Evolutionary conservation across 768 basidiomycete species (phyloP), one percentile per base, ranked within the genome.

Genomic region (Trametes cingulata): DNA sequence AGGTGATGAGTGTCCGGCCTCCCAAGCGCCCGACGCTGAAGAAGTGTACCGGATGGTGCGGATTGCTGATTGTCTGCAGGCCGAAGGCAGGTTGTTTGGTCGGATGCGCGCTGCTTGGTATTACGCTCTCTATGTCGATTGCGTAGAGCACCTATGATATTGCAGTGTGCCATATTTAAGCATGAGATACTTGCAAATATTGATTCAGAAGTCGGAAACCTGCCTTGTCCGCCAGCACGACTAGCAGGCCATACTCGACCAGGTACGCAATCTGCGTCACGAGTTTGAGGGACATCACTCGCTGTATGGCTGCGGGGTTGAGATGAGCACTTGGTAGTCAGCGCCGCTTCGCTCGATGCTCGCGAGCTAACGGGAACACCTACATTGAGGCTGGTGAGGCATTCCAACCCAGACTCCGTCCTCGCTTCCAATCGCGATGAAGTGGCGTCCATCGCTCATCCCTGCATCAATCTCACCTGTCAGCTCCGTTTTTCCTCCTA

Each of bases 381-480:
- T 60, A 75, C 75, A 77, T 39, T 63, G 61, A 2, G 79, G 73
- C 39, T 78, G 72, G n/a, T 73, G 69, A 2, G 76, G 72, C 57
- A 79, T 68, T 0, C 81, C 81, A 20, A 83, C 78, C 76, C 78
- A 83, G 13, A 82, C 77, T 1, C 82, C 82, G 46, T 80, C 78
- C n/a, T 75, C 74, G 61, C 79, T 80, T 6, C 81, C 81, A 14
- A 81, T 72, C 0, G 79, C 78, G 20, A 82, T 72, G 8, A 82
- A 69, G 19, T 69, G 69, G 20, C 76, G 71, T 2, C 75, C 73
- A 58, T 81, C 78, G 8, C 71, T 65, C 1, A 75, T 77, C n/a
- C 71, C 78, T 79, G 39, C 35, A 2, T n/a, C 10, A n/a, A n/a
- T n/a, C n/a, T n/a, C n/a, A n/a, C n/a, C n/a, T n/a, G n/a, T 29